A percentile compares a stretch with the other conserved stretches of the same genome.
Conservation (phyloP, 176 grass and related monocot genomes). For the Areca catechu region DNA sequence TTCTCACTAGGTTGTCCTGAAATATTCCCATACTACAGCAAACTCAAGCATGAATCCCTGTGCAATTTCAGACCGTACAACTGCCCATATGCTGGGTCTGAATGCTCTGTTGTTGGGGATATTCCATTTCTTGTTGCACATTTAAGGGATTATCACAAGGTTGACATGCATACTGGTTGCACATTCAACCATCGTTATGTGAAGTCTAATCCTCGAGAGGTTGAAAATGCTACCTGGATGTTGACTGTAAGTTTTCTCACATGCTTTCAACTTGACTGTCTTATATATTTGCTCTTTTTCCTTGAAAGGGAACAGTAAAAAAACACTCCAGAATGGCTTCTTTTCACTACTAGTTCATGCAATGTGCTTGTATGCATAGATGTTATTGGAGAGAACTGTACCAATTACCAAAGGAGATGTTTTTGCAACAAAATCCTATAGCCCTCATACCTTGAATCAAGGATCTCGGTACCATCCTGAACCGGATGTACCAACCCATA, state of each 20-base stretch:
- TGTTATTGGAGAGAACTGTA: no score
- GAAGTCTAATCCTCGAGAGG: slow-evolving; percentile 79
- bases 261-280: background rate
- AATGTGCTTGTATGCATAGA: no score
- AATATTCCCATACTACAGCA: slow-evolving; percentile 79
- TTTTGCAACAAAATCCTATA: no score
- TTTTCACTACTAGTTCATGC: no score
- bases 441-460: no score
- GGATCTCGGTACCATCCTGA: no score
- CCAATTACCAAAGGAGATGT: no score
- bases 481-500: no score
- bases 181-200: slow-evolving; percentile 99
- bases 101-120: slow-evolving; percentile 70
- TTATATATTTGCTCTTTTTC: background rate
- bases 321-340: no score
- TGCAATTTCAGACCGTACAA: slow-evolving; percentile 87
- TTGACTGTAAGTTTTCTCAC: slow-evolving; percentile 61
- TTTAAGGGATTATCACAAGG: slow-evolving; percentile 83
- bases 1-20: slow-evolving; percentile 59
- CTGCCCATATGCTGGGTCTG: slow-evolving; percentile 89
- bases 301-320: no score
- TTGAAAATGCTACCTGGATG: slow-evolving; percentile 98
- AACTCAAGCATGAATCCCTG: slow-evolving; percentile 79
- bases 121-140: slow-evolving; percentile 73
- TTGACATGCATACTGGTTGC: slow-evolving; percentile 85